Percentiles rank a stretch among this genome's conserved stretches.
Conservation (phyloP, 1,284 basidiomycete genomes). For the Cerrena zonata region DNA sequence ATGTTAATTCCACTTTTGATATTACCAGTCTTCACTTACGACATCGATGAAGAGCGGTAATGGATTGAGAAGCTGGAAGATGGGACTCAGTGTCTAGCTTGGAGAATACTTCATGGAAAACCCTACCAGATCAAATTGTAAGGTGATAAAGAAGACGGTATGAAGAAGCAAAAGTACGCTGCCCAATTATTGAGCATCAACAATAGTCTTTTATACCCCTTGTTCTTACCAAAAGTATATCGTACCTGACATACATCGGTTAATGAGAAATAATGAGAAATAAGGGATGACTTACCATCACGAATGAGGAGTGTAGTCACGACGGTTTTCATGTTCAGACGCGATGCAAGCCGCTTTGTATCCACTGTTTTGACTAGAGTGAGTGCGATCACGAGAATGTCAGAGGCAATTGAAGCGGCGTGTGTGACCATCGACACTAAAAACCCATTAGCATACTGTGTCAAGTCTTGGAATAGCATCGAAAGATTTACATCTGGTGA, state of each 20-base stretch:
- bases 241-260: background rate
- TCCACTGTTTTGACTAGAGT: conserved; percentile 6
- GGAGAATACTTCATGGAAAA: too few species aligned
- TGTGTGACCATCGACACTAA: conserved; percentile 4
- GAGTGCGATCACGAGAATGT: conserved; percentile 4
- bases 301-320: conserved; percentile 7
- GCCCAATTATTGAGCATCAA: background rate
- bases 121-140: background rate
- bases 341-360: background rate
- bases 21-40: background rate
- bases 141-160: background rate
- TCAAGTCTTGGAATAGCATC: too few species aligned
- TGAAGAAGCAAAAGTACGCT: background rate
- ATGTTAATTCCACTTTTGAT: background rate
- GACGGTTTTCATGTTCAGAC: background rate
- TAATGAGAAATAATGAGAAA: background rate
- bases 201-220: background rate
- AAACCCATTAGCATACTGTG: too few species aligned
- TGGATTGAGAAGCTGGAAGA: background rate
- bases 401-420: conserved; percentile 3
- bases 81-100: background rate
- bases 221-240: conserved; percentile 1
- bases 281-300: conserved; percentile 7
- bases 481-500: too few species aligned
- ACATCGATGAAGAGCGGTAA: conserved; percentile 3